A percentile compares a stretch with the other conserved stretches of the same genome.
phyloP scores from a whole-genome alignment of 352 stramenopile species.

The Phytophthora sp. region DNA sequence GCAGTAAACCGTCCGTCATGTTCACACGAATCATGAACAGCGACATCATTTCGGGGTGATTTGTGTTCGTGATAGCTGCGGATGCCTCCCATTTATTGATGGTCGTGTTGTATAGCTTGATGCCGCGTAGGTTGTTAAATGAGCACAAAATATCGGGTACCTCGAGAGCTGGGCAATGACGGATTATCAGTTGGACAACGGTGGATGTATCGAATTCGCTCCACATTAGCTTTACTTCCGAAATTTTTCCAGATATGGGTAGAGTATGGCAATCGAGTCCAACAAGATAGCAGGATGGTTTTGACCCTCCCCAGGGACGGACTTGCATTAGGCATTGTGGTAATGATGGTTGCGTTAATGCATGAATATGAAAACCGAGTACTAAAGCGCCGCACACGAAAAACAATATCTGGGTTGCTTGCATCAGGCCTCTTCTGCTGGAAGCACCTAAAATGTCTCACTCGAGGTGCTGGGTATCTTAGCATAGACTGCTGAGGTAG shows the following conservation, averaged over 20 bases:
- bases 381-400: too few relatives aligned
- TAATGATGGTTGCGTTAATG: neutral
- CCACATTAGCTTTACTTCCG: slow-evolving; percentile 12
- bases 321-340: slow-evolving; percentile 22
- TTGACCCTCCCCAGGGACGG: slow-evolving; percentile 26
- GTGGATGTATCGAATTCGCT: slow-evolving; percentile 24
- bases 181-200: slow-evolving; percentile 29
- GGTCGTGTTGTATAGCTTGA: slow-evolving; percentile 48
- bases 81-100: slow-evolving; percentile 27
- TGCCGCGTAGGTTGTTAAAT: slow-evolving; percentile 27
- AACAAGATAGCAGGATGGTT: slow-evolving; percentile 32
- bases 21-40: slow-evolving; percentile 39
- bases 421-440: too few relatives aligned
- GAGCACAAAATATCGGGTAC: slow-evolving; percentile 14
- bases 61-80: slow-evolving; percentile 17
- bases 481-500: too few relatives aligned
- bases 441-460: too few relatives aligned
- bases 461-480: too few relatives aligned
- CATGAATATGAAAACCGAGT: slow-evolving; percentile 16
- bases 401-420: too few relatives aligned
- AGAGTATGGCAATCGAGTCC: slow-evolving; percentile 28
- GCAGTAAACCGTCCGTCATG: slow-evolving; percentile 32
- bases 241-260: slow-evolving; percentile 10
- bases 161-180: slow-evolving; percentile 31
- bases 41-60: slow-evolving; percentile 25